These are phyloP conservation scores for Ophiocordyceps camponoti-floridani DNA, from an alignment of 2,329 filamentous ascomycete genomes.

Conservation along the genomic window DNA sequence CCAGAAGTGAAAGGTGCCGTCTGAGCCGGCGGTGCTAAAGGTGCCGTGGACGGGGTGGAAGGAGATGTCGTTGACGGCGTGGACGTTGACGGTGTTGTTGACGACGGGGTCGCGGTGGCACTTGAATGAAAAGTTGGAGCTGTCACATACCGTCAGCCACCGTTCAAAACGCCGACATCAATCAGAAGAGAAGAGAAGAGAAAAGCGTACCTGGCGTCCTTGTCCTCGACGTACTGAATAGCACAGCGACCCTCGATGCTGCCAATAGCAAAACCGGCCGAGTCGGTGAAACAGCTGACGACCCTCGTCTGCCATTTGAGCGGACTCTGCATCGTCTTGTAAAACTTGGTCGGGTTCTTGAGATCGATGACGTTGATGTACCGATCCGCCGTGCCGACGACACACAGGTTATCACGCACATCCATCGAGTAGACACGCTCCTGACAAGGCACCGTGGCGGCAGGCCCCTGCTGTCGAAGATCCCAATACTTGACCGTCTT, in stretches of 20 bases:
- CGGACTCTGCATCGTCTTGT: slow-evolving; percentile 90
- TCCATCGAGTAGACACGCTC: slow-evolving; percentile 87
- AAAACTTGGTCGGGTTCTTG: slow-evolving; percentile 72
- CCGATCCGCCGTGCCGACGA: slow-evolving; percentile 82
- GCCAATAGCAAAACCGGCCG: slow-evolving; percentile 81
- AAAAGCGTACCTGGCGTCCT: slow-evolving; percentile 50
- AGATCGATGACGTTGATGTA: slow-evolving; percentile 95
- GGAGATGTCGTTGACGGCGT: slow-evolving; percentile 90
- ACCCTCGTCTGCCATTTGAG: slow-evolving; percentile 97
- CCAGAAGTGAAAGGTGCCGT: slow-evolving; percentile 96
- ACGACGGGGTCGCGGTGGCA: slow-evolving; percentile 76
- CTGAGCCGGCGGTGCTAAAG: slow-evolving; percentile 90
- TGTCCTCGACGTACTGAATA: slow-evolving; percentile 96
- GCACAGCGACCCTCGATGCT: slow-evolving; percentile 95
- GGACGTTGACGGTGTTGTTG: slow-evolving; percentile 70
- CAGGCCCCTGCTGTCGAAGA: slow-evolving; percentile 45
- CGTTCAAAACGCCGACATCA: too few species aligned
- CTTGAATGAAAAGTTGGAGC: slow-evolving; percentile 96
- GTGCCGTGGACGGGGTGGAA: slow-evolving; percentile 95
- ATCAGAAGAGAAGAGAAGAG: background rate
- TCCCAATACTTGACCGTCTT: slow-evolving; percentile 88
- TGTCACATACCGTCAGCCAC: too few species aligned
- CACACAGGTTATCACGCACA: slow-evolving; percentile 70
- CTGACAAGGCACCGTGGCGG: slow-evolving; percentile 47
- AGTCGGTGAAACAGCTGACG: slow-evolving; percentile 86